Percentiles rank a stretch among this genome's conserved stretches.
These are phyloP conservation scores for Tetrapisispora nanseiensis DNA, from an alignment of 805 yeast genomes.

Conservation along the genomic window DNA sequence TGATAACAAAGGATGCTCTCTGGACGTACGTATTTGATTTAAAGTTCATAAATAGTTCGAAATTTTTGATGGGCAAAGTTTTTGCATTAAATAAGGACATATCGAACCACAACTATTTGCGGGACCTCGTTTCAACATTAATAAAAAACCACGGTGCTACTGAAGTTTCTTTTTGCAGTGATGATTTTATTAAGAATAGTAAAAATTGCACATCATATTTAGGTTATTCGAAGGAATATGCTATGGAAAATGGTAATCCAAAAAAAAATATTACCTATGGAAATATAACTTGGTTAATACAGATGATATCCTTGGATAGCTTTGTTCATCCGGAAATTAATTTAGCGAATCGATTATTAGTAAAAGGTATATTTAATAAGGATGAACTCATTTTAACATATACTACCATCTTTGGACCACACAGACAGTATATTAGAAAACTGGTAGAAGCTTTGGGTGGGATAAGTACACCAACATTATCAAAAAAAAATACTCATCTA, in stretches of 20 bases:
- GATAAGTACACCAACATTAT: constrained; percentile 53
- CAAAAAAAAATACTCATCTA: constrained; percentile 58
- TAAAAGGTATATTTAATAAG: constrained; percentile 39
- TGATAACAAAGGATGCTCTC: no score
- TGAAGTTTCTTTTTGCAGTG: neutral
- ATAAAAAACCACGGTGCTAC: neutral
- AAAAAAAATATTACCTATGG: constrained; percentile 32
- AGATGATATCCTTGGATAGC: constrained; percentile 44
- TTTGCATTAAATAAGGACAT: constrained; percentile 4
- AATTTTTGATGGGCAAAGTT: constrained; percentile 2
- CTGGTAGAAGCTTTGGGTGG: constrained; percentile 69
- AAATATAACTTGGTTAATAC: constrained; percentile 68
- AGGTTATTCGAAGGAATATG: neutral
- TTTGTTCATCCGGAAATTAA: constrained; percentile 48
- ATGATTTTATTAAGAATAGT: neutral
- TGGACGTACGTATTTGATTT: no score
- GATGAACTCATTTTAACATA: constrained; percentile 47
- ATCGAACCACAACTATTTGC: neutral
- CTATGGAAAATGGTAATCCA: neutral
- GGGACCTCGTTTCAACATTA: neutral
- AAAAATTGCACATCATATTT: neutral
- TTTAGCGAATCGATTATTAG: constrained; percentile 61
- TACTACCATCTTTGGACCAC: constrained; percentile 79
- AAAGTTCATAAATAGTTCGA: no score
- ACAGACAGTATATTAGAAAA: constrained; percentile 59